Percentiles rank a stretch among this genome's conserved stretches.
These are phyloP conservation scores for Elaphomyces granulatus DNA, from an alignment of 495 filamentous ascomycete species.

Conservation along the genomic window DNA sequence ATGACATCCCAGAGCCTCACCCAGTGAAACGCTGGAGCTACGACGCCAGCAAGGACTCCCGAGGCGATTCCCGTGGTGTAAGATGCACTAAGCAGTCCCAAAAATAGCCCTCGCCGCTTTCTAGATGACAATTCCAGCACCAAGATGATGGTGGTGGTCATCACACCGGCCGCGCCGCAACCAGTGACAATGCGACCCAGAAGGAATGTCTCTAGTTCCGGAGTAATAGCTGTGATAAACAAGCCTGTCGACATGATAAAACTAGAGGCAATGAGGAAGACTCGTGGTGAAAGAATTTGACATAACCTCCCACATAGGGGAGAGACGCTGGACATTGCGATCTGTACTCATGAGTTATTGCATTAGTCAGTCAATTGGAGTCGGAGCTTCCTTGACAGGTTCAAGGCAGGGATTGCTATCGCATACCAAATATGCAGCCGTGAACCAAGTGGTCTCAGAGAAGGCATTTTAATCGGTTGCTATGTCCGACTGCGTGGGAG, in stretches of 20 bases:
- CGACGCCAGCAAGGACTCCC: constrained; percentile 51
- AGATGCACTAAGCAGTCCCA: constrained; percentile 50
- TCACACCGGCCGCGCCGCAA: constrained; percentile 48
- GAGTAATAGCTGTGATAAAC: constrained; percentile 45
- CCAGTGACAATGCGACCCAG: constrained; percentile 50
- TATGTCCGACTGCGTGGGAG: constrained; percentile 57
- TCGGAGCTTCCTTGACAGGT: too few relatives aligned
- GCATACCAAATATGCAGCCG: constrained; percentile 46
- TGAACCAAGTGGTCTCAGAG: constrained; percentile 59
- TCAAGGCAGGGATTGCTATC: too few relatives aligned
- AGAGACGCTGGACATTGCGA: constrained; percentile 50
- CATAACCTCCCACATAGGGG: constrained; percentile 53
- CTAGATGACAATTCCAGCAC: constrained; percentile 51
- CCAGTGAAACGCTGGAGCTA: constrained; percentile 51
- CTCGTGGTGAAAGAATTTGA: constrained; percentile 50
- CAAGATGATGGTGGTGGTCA: constrained; percentile 53
- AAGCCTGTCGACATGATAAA: constrained; percentile 44
- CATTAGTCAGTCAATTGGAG: not conserved
- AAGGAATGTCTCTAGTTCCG: constrained; percentile 44
- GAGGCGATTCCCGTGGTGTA: constrained; percentile 56
- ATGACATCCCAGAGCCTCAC: too few relatives aligned
- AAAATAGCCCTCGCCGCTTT: constrained; percentile 49
- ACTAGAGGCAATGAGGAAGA: constrained; percentile 42
- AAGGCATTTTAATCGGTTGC: constrained; percentile 59
- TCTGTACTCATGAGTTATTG: constrained; percentile 21